Conservation (phyloP, 2,329 filamentous ascomycete genomes). For the Sporothrix luriei region DNA sequence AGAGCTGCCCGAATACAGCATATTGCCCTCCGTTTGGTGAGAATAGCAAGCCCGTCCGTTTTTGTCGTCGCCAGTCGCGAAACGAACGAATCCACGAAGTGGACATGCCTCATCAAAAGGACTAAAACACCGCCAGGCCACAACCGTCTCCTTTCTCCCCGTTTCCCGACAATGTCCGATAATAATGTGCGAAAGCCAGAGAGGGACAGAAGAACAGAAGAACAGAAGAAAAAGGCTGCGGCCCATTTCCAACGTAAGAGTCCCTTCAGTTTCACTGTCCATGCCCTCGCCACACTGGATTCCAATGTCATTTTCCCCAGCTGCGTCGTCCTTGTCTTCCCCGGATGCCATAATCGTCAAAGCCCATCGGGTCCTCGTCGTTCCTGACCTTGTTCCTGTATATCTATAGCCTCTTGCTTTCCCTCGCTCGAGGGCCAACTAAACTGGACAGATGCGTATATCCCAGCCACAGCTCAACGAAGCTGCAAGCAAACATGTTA, state of each 20-base stretch:
- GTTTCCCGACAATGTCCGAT: slow-evolving; percentile 32
- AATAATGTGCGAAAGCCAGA: neutral
- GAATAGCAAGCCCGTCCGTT: slow-evolving; percentile 2
- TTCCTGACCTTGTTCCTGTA: slow-evolving; percentile 18
- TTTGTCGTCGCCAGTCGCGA: neutral
- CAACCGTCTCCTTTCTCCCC: slow-evolving; percentile 11
- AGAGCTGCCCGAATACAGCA: neutral
- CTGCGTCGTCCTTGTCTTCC: neutral
- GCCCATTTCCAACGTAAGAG: neutral
- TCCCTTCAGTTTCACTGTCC: neutral
- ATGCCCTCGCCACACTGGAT: neutral
- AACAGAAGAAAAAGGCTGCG: neutral
- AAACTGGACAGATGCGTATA: neutral
- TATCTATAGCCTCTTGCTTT: slow-evolving; percentile 17
- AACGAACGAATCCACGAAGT: neutral
- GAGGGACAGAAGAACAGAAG: neutral
- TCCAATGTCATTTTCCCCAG: neutral
- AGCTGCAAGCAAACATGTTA: neutral
- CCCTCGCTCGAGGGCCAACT: neutral
- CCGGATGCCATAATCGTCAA: slow-evolving; percentile 23
- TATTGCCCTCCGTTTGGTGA: neutral
- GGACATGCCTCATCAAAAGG: slow-evolving; percentile 27
- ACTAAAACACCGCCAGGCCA: slow-evolving; percentile 23
- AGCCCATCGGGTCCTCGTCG: neutral
- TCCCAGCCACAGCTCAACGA: neutral